Base-by-base conservation (phyloP, 345 rosid species). In the Erysimum cheiranthoides region DNA sequence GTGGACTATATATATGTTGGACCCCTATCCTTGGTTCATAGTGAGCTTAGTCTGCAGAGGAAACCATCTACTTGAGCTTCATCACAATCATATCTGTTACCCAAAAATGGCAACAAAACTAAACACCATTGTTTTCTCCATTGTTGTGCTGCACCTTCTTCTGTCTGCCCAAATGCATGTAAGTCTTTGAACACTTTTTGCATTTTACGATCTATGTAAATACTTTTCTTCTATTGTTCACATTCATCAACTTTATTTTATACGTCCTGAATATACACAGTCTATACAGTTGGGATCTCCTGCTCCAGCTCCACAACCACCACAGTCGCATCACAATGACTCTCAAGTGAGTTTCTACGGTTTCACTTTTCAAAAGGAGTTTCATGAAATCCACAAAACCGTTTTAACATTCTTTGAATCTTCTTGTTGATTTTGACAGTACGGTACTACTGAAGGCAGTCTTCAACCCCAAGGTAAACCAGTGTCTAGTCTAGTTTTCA, bases 401-500 rank as follows among this genome's bases (percentile, higher is more conserved):
- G 13, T 62, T 70, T 28, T 25, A 54, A 32, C 17, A 25, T 56
- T 14, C 61, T 36, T 64, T 7, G 51, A 16, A 42, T 54, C 56
- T 61, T 50, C 43, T 68, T 68, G 56, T 61, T 63, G 63, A 11
- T 63, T 77, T 71, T 71, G 61, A 47, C 67, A 77, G 80, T 70
- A 62, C 5, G 75, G 80, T 47, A 71, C 76, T 36, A 77, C 76
- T 54, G 17, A 77, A 77, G 80, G 80, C 47, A 77, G 80, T 50
- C 76, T 77, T 77, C 76, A 71, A 71, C 80, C 80, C 4, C 76
- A 71, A 64, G 76, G 80, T 77, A 77, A 56, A 32, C 34, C 38
- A 71, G 4, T 49, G 17, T 46, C 5, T 56, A 27, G 45, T 27
- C 21, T 62, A 67, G 14, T 10, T 68, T 40, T n/a, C 8, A 5